These are phyloP conservation scores for Candida ovalis DNA, from an alignment of 805 yeast species.

Conservation along the genomic window DNA sequence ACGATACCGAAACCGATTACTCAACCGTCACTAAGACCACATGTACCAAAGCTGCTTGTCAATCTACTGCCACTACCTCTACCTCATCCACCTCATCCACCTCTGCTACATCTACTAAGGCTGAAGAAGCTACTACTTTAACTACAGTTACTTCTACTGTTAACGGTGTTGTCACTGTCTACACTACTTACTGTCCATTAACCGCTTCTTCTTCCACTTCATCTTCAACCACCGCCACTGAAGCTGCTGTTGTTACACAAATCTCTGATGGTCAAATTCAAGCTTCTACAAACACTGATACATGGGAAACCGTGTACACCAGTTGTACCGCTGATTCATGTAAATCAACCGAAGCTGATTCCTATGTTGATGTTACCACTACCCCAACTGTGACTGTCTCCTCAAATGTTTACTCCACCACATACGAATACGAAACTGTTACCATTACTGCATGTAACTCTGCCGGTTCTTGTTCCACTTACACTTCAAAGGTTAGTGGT, in stretches of 20 bases:
- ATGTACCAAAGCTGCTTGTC: neutral
- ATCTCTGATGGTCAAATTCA: neutral
- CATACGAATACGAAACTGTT: constrained; percentile 24
- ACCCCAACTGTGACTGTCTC: constrained; percentile 41
- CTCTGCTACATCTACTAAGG: constrained; percentile 8
- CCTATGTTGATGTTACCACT: constrained; percentile 19
- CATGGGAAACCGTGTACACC: constrained; percentile 5
- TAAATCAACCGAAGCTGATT: constrained; percentile 15
- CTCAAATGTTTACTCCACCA: constrained; percentile 37
- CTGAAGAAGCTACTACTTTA: constrained; percentile 4
- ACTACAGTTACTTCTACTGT: constrained; percentile 3
- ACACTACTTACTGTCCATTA: constrained; percentile 23
- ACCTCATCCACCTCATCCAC: constrained; percentile 2
- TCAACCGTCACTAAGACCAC: constrained; percentile 2
- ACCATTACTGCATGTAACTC: constrained; percentile 12
- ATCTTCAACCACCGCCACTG: constrained; percentile 7
- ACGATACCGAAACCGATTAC: neutral
- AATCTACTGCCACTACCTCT: constrained; percentile 15
- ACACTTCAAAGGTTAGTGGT: constrained; percentile 1
- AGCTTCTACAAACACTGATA: constrained; percentile 7
- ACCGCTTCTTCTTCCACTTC: constrained; percentile 14
- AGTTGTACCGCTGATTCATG: constrained; percentile 8
- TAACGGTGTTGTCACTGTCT: constrained; percentile 14
- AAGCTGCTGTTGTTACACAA: neutral
- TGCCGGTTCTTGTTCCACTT: constrained; percentile 9